Evolutionary conservation across 257 asterid genomes (phyloP), one percentile per base, ranked within the genome.

Genomic region (Datura wrightii): DNA sequence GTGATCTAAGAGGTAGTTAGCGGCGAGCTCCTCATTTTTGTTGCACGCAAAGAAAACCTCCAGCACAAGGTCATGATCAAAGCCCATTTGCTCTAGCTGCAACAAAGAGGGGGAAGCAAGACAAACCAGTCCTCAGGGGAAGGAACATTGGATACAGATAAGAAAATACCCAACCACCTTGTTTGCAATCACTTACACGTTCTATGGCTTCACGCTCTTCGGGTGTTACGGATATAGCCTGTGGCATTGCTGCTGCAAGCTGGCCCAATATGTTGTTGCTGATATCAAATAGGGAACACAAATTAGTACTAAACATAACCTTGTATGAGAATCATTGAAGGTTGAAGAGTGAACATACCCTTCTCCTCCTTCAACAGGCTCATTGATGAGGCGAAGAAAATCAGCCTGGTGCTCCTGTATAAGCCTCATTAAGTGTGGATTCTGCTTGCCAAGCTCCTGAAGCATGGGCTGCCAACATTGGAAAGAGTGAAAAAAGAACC

Each of bases 11-110:
- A 95, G 98, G 87, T 94, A 95, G 88, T 95, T 95, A 15, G 99
- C 99, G 58, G 99, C 98, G 80, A 94, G 87, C 86, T 93, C 98
- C 87, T 95, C 99, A 14, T 95, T 91, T 93, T 91, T 95, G 97
- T 95, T 93, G 95, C 98, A 95, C 8, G 98, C 98, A 37, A 95
- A 92, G 89, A 89, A 95, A 63, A 93, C 98, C 83, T 92, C 91
- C 79, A 95, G 86, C 34, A 95, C 99, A 0, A 92, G 85, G 16
- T 92, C 94, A 48, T 94, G 91, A 87, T 93, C 95, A 46, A 95
- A 95, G 16, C 99, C 99, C 99, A 95, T 91, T 2, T 94, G 98
- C 87, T 92, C 98, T 31, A 95, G 99, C 99, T 95, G 93, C 79
- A 82, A 62, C 37, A 39, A 60, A 63, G 18, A 55, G 36, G 37